Percentiles rank a stretch among this genome's conserved stretches.
These are phyloP conservation scores for Fraxinus albicans DNA, from an alignment of 305 asterid species.

Conservation along the genomic window DNA sequence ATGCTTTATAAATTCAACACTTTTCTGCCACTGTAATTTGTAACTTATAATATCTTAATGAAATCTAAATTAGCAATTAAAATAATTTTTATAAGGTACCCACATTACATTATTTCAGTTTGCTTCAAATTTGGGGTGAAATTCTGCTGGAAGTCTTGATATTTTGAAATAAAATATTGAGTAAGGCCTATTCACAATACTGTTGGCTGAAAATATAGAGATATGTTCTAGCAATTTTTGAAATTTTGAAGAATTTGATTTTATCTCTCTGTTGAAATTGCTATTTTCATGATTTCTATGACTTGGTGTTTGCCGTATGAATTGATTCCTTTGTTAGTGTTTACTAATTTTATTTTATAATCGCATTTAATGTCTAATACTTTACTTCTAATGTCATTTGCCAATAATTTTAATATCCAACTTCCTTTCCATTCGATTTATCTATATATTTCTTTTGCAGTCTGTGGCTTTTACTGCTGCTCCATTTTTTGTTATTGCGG, in stretches of 20 bases:
- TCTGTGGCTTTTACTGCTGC: conserved; percentile 75
- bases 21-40: not conserved
- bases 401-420: not conserved
- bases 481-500: conserved; percentile 64
- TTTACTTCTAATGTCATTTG: not conserved
- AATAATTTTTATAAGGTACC: not conserved
- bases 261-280: not conserved
- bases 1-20: not conserved
- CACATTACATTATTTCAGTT: not conserved
- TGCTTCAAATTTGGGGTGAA: not conserved
- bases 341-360: not conserved
- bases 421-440: not conserved
- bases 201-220: not conserved
- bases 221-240: not conserved
- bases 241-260: not conserved
- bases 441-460: conserved; percentile 45
- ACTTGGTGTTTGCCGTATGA: not conserved
- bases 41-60: not conserved
- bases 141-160: not conserved
- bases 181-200: not conserved
- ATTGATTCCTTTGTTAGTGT: not conserved
- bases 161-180: not conserved
- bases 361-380: not conserved
- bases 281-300: not conserved
- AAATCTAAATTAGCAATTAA: not conserved